Evolutionary conservation across 176 grass and related monocot species (phyloP), one percentile per base, ranked within the genome.

Genomic region (Cenchrus americanus): DNA sequence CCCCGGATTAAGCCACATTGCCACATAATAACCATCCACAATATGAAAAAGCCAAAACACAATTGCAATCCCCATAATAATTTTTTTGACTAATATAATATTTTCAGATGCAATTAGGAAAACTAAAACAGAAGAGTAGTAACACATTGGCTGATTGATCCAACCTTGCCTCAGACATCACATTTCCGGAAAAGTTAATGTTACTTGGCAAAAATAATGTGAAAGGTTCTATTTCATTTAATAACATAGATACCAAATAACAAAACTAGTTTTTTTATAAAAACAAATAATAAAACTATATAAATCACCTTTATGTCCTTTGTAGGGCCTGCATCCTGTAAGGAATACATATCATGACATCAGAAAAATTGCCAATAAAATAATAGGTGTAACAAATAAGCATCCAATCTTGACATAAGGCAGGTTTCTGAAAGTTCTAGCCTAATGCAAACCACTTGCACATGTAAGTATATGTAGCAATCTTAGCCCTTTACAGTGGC

Each of bases 271-370:
- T 30, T 30, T 30, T 30, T 30, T 30, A 30, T 30, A 30, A 30
- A 30, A 30, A 30, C 27, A 30, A 30, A 30, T 30, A 30, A 30
- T 30, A 30, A 30, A 30, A 30, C 27, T 30, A 13, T 62, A 68
- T 53, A 0, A 43, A 82, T 55, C 65, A 89, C 88, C 78, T 89
- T 73, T 78, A 89, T 82, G 57, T 76, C 27, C 71, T 59, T 17
- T 72, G 72, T 8, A 66, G 78, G 83, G 63, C 14, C 40, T 50
- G 58, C 64, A 77, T 26, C 88, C 88, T 89, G 83, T 77, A 41
- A 82, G 23, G 64, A 77, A 55, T 2, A 71, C 8, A 77, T 23
- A 53, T 66, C 34, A 64, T 23, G 24, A 40, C 8, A 64, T 89
- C 62, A 85, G 47, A 1, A 54, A 81, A 70, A 71, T 34, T 62